Evolutionary conservation across 2,329 filamentous ascomycete species (phyloP).

Genomic region (Hypocreales sp.): DNA sequence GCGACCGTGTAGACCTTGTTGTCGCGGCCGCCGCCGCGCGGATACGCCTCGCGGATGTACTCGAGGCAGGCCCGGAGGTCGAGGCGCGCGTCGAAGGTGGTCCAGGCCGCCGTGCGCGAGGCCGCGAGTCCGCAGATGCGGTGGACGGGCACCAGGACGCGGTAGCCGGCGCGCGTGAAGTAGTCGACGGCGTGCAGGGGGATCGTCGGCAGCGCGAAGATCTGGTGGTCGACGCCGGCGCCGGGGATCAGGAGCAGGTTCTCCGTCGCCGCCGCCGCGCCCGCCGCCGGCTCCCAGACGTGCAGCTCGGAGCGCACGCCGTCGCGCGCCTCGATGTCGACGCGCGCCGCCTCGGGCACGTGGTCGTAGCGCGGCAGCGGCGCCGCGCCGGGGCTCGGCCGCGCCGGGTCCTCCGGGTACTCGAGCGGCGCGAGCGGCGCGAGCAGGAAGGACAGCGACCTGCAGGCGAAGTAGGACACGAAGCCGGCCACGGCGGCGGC

Average conservation of each 20-base stretch:
- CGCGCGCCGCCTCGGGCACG: slow-evolving; percentile 25
- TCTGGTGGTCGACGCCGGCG: slow-evolving; percentile 46
- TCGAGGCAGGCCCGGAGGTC: slow-evolving; percentile 42
- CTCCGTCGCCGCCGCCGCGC: slow-evolving; percentile 19
- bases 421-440: slow-evolving; percentile 39
- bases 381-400: too few relatives aligned
- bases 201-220: slow-evolving; percentile 47
- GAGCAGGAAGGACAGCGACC: slow-evolving; percentile 36
- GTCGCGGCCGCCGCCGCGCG: slow-evolving; percentile 8
- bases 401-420: slow-evolving; percentile 28
- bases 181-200: slow-evolving; percentile 48
- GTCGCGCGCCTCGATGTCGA: slow-evolving; percentile 34
- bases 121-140: slow-evolving; percentile 38
- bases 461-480: slow-evolving; percentile 38
- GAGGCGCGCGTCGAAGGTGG: slow-evolving; percentile 42
- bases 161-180: slow-evolving; percentile 43
- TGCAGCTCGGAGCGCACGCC: slow-evolving; percentile 35
- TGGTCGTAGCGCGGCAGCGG: too few relatives aligned
- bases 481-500: slow-evolving; percentile 31
- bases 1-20: slow-evolving; percentile 38
- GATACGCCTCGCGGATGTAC: too few relatives aligned
- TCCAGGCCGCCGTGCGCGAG: slow-evolving; percentile 36
- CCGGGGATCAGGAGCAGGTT: slow-evolving; percentile 48
- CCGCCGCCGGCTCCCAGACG: slow-evolving; percentile 37
- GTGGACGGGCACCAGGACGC: slow-evolving; percentile 40